phyloP scores from a whole-genome alignment of 1,284 basidiomycete species.

The Chondrostereum purpureum region DNA sequence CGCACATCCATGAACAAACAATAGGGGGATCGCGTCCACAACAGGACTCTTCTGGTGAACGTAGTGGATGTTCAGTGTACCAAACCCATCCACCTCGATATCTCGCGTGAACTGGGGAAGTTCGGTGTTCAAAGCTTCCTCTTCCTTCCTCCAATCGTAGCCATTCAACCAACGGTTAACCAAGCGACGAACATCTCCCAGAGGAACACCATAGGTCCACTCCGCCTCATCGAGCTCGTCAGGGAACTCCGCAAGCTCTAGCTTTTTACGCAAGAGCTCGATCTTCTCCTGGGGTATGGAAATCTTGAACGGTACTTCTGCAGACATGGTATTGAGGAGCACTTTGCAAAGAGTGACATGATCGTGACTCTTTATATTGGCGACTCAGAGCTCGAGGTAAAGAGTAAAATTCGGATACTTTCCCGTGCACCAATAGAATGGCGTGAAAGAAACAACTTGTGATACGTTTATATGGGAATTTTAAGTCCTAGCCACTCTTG shows the following conservation, averaged over 20 bases:
- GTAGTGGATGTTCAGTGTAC: too few relatives aligned
- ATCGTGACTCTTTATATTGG: too few relatives aligned
- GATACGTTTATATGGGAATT: too few relatives aligned
- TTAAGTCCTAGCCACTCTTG: too few relatives aligned
- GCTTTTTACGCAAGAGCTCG: conserved; percentile 29
- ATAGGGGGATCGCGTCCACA: conserved; percentile 33
- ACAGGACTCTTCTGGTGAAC: too few relatives aligned
- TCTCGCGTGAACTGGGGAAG: conserved; percentile 42
- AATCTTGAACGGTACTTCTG: conserved; percentile 36
- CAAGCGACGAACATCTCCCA: conserved; percentile 37
- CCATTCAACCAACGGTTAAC: conserved; percentile 35
- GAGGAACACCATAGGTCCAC: conserved; percentile 41
- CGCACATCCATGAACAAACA: conserved; percentile 43
- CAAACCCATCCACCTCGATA: conserved; percentile 36
- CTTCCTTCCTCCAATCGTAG: conserved; percentile 41
- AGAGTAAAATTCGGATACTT: too few relatives aligned
- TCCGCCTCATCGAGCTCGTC: conserved; percentile 41
- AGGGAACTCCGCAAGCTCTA: conserved; percentile 34
- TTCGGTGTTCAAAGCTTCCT: conserved; percentile 35
- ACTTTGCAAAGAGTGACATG: too few relatives aligned
- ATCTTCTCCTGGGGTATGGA: conserved; percentile 32
- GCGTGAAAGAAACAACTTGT: too few relatives aligned
- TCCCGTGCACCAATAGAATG: too few relatives aligned
- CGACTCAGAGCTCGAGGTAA: too few relatives aligned
- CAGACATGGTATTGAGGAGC: too few relatives aligned